Evolutionary conservation across 179 eudicot genomes (phyloP).

Genomic region (Patellifolia procumbens): DNA sequence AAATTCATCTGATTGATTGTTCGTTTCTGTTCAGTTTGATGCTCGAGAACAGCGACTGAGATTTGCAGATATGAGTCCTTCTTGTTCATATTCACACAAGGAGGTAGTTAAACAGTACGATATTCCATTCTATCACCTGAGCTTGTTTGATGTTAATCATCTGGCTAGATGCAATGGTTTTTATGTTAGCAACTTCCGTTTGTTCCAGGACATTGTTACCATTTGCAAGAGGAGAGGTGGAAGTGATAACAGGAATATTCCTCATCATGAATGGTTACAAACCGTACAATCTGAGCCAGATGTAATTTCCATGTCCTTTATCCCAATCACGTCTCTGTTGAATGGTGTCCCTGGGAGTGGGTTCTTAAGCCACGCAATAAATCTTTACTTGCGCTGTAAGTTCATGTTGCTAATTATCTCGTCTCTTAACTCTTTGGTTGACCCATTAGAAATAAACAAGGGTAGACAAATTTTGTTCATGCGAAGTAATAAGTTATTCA

Average conservation of each 20-base stretch:
- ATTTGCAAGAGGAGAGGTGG: conserved; percentile 98
- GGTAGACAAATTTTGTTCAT: background rate
- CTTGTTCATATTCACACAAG: conserved; percentile 82
- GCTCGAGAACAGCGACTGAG: conserved; percentile 69
- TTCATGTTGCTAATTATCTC: conserved; percentile 5
- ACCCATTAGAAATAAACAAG: background rate
- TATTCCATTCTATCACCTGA: conserved; percentile 13
- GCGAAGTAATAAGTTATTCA: background rate
- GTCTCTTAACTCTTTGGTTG: conserved; percentile 1
- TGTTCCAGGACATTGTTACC: conserved; percentile 66
- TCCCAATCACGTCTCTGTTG: conserved; percentile 92
- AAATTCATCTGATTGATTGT: conserved; percentile 10
- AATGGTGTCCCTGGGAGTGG: conserved; percentile 97
- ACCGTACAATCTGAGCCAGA: conserved; percentile 85
- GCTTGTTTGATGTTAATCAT: background rate
- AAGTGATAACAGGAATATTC: conserved; percentile 52
- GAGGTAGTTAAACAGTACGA: conserved; percentile 50
- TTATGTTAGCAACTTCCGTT: background rate
- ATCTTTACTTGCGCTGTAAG: conserved; percentile 95
- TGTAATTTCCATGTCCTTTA: conserved; percentile 88
- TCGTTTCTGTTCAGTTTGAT: conserved; percentile 49
- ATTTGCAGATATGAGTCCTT: conserved; percentile 77
- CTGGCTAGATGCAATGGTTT: too few relatives aligned
- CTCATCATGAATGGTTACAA: conserved; percentile 83
- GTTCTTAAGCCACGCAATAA: conserved; percentile 95